These are phyloP conservation scores for Globisporangium parvum DNA, from an alignment of 352 stramenopile species.

Conservation along the genomic window DNA sequence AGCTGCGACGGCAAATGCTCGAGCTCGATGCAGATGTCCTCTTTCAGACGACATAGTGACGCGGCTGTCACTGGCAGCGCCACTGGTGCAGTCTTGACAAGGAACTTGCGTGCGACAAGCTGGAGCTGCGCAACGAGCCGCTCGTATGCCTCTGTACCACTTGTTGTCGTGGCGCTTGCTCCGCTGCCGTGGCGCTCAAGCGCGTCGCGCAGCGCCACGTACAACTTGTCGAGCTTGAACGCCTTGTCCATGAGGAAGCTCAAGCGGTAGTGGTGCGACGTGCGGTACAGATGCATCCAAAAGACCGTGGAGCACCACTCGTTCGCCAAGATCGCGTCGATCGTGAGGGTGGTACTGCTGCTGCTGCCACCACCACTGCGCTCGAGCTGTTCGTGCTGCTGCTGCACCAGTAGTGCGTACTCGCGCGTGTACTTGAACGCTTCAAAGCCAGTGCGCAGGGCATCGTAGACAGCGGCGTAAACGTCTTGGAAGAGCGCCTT, in stretches of 20 bases:
- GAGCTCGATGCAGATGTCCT: constrained; percentile 21
- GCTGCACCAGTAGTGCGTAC: constrained; percentile 20
- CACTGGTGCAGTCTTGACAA: constrained; percentile 15
- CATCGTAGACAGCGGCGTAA: constrained; percentile 21
- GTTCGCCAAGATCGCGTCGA: constrained; percentile 56
- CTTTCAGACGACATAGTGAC: constrained; percentile 18
- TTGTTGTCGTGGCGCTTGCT: too few species aligned
- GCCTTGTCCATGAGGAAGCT: constrained; percentile 56
- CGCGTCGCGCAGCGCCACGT: constrained; percentile 8
- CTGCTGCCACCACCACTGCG: neutral
- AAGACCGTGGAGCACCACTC: constrained; percentile 70
- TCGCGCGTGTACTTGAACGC: constrained; percentile 26
- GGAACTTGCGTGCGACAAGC: constrained; percentile 22
- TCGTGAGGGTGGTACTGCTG: constrained; percentile 18
- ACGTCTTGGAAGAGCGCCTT: constrained; percentile 25
- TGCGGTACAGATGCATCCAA: constrained; percentile 63
- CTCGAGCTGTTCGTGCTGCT: constrained; percentile 10
- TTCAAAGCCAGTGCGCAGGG: constrained; percentile 23
- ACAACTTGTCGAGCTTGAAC: constrained; percentile 42
- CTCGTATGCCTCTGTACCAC: neutral
- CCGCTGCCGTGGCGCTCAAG: neutral
- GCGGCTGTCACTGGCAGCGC: constrained; percentile 17
- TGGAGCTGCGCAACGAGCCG: constrained; percentile 15
- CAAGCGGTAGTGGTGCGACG: constrained; percentile 39
- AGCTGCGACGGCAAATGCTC: constrained; percentile 2